Base-by-base conservation (phyloP, 108 stramenopile species). In the Pelagomonas calceolata region DNA sequence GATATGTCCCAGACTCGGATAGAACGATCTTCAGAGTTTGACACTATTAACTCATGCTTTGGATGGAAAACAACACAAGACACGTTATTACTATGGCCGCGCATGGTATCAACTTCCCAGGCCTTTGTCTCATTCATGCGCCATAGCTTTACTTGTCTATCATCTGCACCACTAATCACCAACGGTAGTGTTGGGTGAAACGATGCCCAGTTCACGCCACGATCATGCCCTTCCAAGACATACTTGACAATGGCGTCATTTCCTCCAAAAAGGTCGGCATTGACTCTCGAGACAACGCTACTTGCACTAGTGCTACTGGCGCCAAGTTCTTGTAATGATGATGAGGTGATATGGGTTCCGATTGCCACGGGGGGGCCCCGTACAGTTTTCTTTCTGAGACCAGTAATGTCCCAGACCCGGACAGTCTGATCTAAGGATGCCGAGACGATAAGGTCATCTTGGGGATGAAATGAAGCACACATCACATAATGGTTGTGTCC, bases 401-500 rank as follows among this genome's bases (percentile, higher is more conserved):
- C 97, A 30, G 93, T 85, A 15, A 93, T 97, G 78, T 99, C 98
- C 98, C 98, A 99, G 35, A 99, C 98, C 15, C 98, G 84, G 33
- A 99, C 98, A 29, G 98, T 97, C 77, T 98, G 96, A 81, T 99
- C 98, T 73, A 99, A 84, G 65, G 90, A 92, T 36, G 98, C 98
- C 30, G 90, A 91, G 35, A 99, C 98, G 76, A 99, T 95, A 60
- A 99, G 81, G 86, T 99, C 98, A 66, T 99, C 98, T 51, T 89
- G 86, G 0, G 97, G 97, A 82, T 99, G 99, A 77, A 99, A 99
- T 12, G 87, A 76, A 12, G 99, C 99, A 80, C 97, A 97, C 99
- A 99, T 99, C 75, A 99, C 97, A 80, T 99, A 99, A 85, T 99
- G 99, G 73, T 98, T 98, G 86, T 99, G 99, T 17, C 99, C 99